These are phyloP conservation scores for Rhynchospora breviuscula DNA, from an alignment of 176 grass and related monocot genomes.

Conservation along the genomic window DNA sequence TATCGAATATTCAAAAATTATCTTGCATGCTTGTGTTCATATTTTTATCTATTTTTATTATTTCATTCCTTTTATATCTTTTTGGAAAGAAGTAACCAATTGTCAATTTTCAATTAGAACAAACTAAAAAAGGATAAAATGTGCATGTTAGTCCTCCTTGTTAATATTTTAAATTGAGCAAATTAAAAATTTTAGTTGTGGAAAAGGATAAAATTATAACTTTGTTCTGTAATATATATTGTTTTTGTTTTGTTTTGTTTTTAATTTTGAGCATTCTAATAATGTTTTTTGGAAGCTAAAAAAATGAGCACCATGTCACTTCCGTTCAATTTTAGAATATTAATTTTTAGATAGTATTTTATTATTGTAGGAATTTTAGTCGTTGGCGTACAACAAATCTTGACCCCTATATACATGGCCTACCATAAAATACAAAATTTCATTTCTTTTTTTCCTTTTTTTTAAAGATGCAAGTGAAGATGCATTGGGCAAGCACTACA, in stretches of 20 bases:
- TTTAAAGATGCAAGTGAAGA: slow-evolving; percentile 13
- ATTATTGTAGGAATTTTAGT: neutral
- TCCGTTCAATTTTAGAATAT: neutral
- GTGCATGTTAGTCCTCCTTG: neutral
- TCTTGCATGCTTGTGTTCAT: neutral
- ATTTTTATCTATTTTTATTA: neutral
- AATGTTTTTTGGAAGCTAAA: neutral
- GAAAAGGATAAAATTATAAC: neutral
- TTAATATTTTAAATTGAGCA: neutral
- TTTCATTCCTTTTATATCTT: neutral
- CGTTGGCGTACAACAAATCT: slow-evolving; percentile 9
- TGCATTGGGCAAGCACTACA: slow-evolving; percentile 19
- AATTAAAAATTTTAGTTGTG: neutral
- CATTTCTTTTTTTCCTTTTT: neutral
- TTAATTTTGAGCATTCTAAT: neutral
- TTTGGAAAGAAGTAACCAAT: neutral
- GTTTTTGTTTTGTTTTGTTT: neutral
- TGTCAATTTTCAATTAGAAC: neutral
- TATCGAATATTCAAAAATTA: neutral
- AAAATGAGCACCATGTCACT: neutral
- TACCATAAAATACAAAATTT: slow-evolving; percentile 8
- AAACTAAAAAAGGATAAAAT: neutral
- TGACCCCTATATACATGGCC: slow-evolving; percentile 19
- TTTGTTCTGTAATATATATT: neutral
- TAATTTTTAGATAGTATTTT: neutral